Percentiles rank a stretch among this genome's conserved stretches.
phyloP scores from a whole-genome alignment of 1,284 basidiomycete species.

The Sanghuangporus baumii region DNA sequence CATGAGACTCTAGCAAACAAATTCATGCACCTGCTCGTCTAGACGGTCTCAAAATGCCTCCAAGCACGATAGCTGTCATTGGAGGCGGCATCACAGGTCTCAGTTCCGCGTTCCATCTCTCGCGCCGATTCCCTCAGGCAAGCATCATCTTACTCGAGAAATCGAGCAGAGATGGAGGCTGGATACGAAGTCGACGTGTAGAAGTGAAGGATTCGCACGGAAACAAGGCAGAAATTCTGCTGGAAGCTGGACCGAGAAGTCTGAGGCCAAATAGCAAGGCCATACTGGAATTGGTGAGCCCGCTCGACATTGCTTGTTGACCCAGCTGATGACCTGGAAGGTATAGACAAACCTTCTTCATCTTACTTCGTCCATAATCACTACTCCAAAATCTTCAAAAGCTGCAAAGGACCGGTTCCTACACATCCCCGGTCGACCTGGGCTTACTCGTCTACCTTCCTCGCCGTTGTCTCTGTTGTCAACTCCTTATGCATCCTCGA shows the following conservation, averaged over 20 bases:
- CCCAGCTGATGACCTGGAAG: constrained; percentile 14
- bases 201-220: constrained; percentile 34
- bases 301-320: not conserved
- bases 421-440: constrained; percentile 48
- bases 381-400: constrained; percentile 56
- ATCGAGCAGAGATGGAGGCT: constrained; percentile 68
- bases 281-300: constrained; percentile 75
- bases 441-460: constrained; percentile 42
- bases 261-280: constrained; percentile 68
- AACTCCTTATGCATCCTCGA: constrained; percentile 41
- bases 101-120: constrained; percentile 74
- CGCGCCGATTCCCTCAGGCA: constrained; percentile 54
- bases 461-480: constrained; percentile 36
- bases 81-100: constrained; percentile 83
- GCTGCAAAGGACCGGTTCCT: constrained; percentile 75
- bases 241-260: constrained; percentile 83
- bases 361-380: constrained; percentile 54
- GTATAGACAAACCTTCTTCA: constrained; percentile 69
- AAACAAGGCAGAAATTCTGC: constrained; percentile 39
- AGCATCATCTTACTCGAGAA: constrained; percentile 70
- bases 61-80: constrained; percentile 55
- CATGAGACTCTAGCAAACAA: not conserved
- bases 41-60: constrained; percentile 19
- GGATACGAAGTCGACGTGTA: constrained; percentile 69
- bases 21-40: not conserved